Evolutionary conservation across 148 eudicot genomes (phyloP).

Genomic region (Arbutus unedo): DNA sequence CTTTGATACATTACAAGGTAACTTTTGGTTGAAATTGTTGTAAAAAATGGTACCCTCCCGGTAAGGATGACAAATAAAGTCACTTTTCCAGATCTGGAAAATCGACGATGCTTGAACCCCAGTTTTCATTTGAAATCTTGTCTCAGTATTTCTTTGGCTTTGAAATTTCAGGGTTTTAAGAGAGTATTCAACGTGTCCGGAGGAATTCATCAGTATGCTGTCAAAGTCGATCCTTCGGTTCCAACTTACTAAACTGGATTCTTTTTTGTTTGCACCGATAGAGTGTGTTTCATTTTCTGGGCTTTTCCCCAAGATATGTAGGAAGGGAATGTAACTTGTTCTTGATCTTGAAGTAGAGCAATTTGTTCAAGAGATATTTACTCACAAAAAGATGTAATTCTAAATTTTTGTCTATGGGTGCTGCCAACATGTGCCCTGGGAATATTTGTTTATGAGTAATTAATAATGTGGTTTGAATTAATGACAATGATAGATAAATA

Average conservation of each 20-base stretch:
- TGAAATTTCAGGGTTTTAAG: constrained; percentile 64
- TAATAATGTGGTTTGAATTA: too few species aligned
- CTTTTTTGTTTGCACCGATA: not conserved
- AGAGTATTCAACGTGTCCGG: constrained; percentile 79
- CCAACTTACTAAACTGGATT: constrained; percentile 64
- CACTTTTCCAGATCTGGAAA: not conserved
- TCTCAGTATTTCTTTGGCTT: constrained; percentile 11
- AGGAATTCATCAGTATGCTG: constrained; percentile 89
- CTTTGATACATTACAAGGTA: not conserved
- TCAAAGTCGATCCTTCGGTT: constrained; percentile 75
- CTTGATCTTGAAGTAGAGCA: too few species aligned
- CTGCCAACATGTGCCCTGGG: too few species aligned
- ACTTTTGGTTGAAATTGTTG: not conserved
- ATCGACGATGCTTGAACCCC: not conserved
- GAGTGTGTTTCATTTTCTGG: not conserved
- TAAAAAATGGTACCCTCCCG: not conserved
- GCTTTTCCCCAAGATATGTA: too few species aligned
- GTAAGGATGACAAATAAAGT: not conserved
- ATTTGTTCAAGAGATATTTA: too few species aligned
- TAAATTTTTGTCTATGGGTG: too few species aligned
- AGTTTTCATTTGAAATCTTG: not conserved
- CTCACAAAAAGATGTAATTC: too few species aligned
- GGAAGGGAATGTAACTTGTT: too few species aligned
- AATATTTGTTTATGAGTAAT: too few species aligned
- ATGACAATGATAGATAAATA: too few species aligned